phyloP scores from a whole-genome alignment of 345 rosid species.

The Sapria himalayana region DNA sequence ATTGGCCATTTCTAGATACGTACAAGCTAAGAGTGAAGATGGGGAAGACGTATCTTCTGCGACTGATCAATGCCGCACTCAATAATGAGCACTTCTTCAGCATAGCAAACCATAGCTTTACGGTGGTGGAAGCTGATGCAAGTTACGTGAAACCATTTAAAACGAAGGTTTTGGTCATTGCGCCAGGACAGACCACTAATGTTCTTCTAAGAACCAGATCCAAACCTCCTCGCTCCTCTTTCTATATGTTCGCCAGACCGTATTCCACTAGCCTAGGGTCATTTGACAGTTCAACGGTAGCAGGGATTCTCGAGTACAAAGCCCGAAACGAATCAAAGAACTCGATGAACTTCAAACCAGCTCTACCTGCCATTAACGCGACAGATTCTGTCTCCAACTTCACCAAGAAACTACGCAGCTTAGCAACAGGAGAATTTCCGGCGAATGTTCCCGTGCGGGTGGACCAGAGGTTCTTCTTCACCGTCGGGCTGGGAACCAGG shows the following conservation, averaged over 20 bases:
- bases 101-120: slow-evolving; percentile 49
- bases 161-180: slow-evolving; percentile 20
- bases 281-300: slow-evolving; percentile 44
- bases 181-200: slow-evolving; percentile 64
- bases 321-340: slow-evolving; percentile 3
- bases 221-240: slow-evolving; percentile 22
- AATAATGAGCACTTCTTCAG: slow-evolving; percentile 56
- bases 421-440: slow-evolving; percentile 29
- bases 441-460: slow-evolving; percentile 35
- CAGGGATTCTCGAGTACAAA: slow-evolving; percentile 41
- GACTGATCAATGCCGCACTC: slow-evolving; percentile 64
- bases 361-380: slow-evolving; percentile 36
- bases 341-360: slow-evolving; percentile 17
- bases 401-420: slow-evolving; percentile 25
- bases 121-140: slow-evolving; percentile 66
- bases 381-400: slow-evolving; percentile 29
- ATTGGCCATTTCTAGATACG: slow-evolving; percentile 23
- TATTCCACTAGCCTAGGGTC: slow-evolving; percentile 48
- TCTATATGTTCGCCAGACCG: slow-evolving; percentile 49
- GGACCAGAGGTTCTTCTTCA: slow-evolving; percentile 26
- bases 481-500: slow-evolving; percentile 38
- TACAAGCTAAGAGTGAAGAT: slow-evolving; percentile 41
- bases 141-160: slow-evolving; percentile 47
- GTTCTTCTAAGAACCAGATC: slow-evolving; percentile 44
- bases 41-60: slow-evolving; percentile 45